Conservation (phyloP, 78 protist species). For the slime mould (Dictyostelium discoideum) region DNA sequence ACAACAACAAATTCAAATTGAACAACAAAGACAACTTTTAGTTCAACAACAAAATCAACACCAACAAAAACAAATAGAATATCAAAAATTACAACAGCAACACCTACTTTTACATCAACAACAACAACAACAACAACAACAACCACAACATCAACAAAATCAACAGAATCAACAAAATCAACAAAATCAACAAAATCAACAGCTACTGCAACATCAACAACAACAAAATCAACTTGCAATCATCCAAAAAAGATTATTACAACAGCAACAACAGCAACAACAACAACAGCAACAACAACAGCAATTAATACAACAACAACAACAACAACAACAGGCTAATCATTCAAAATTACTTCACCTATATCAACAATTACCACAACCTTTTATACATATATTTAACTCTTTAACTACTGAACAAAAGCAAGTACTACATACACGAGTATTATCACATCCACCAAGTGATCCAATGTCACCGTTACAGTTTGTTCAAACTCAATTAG, state of each 20-base stretch:
- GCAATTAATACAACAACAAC: background rate
- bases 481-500: background rate
- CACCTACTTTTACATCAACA: background rate
- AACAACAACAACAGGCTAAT: background rate
- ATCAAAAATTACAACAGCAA: background rate
- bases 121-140: background rate
- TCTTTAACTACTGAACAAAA: background rate
- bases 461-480: background rate
- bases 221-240: background rate
- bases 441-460: background rate
- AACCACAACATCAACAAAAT: background rate
- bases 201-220: background rate
- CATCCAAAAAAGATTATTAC: background rate
- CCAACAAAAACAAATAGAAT: background rate
- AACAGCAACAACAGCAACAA: background rate
- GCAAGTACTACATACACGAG: background rate
- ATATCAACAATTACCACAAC: background rate
- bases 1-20: conserved; percentile 1
- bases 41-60: background rate
- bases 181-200: background rate
- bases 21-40: background rate
- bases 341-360: background rate
- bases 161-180: background rate
- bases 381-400: background rate
- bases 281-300: background rate